Percentiles rank a stretch among this genome's conserved stretches.
These are phyloP conservation scores for Brettanomyces naardenensis DNA, from an alignment of 805 yeast species.

Conservation along the genomic window DNA sequence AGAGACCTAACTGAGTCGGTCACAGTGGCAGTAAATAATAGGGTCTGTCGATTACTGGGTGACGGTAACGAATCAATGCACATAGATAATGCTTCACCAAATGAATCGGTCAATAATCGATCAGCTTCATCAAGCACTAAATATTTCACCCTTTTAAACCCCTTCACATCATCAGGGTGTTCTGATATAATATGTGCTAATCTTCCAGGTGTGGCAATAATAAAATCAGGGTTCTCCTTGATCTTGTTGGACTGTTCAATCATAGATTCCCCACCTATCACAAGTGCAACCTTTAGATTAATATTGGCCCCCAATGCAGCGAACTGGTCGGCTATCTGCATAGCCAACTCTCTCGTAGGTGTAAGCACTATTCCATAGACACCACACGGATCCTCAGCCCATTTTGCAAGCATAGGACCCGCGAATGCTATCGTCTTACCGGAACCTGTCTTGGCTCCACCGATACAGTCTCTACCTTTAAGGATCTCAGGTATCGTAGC, in stretches of 20 bases:
- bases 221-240: constrained; percentile 83
- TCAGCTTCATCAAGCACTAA: constrained; percentile 96
- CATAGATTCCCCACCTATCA: constrained; percentile 95
- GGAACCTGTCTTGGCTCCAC: constrained; percentile 97
- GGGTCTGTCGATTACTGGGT: constrained; percentile 70
- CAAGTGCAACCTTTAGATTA: constrained; percentile 73
- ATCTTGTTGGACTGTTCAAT: constrained; percentile 79
- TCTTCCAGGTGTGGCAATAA: constrained; percentile 96
- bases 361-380: constrained; percentile 84
- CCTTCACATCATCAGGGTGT: constrained; percentile 81
- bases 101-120: constrained; percentile 75
- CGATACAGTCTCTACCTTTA: constrained; percentile 84
- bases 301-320: constrained; percentile 84
- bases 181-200: constrained; percentile 82
- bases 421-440: constrained; percentile 98
- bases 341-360: constrained; percentile 89
- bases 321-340: constrained; percentile 96
- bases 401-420: constrained; percentile 89
- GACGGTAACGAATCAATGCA: constrained; percentile 71
- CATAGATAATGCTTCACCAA: constrained; percentile 66
- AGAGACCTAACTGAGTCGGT: constrained; percentile 85
- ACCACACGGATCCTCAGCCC: constrained; percentile 95
- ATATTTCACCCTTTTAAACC: constrained; percentile 69
- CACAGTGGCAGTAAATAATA: constrained; percentile 91
- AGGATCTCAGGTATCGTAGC: constrained; percentile 86